phyloP scores from a whole-genome alignment of 139 green algal genomes.

The Cymbomonas tetramitiformis region DNA sequence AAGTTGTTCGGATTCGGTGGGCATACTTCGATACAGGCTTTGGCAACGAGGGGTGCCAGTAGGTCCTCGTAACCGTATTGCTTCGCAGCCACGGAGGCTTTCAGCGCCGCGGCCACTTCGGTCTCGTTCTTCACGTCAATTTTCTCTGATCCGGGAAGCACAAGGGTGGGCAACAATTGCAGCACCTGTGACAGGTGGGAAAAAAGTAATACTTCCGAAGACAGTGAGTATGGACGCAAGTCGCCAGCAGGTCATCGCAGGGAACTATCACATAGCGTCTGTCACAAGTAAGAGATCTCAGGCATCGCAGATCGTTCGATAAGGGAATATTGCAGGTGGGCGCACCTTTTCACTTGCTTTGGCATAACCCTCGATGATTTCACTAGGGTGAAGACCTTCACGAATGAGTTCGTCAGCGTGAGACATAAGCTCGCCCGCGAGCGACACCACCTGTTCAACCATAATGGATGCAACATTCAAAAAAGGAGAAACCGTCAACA shows the following conservation, averaged over 20 bases:
- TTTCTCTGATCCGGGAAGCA: conserved; percentile 55
- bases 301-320: too few relatives aligned
- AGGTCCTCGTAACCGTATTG: conserved; percentile 76
- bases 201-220: too few relatives aligned
- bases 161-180: conserved; percentile 61
- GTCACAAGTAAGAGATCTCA: too few relatives aligned
- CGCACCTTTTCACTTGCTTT: too few relatives aligned
- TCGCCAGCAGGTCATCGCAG: too few relatives aligned
- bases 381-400: conserved; percentile 76
- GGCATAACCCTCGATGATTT: conserved; percentile 87
- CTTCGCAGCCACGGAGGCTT: conserved; percentile 68
- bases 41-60: conserved; percentile 68
- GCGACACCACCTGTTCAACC: too few relatives aligned
- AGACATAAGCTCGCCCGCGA: conserved; percentile 82
- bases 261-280: too few relatives aligned
- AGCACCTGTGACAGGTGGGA: conserved; percentile 52
- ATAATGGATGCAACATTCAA: too few relatives aligned
- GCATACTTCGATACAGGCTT: conserved; percentile 85
- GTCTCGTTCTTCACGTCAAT: conserved; percentile 63
- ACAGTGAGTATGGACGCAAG: too few relatives aligned
- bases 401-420: conserved; percentile 74
- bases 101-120: conserved; percentile 55
- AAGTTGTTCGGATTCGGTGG: conserved; percentile 88
- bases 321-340: too few relatives aligned
- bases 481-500: too few relatives aligned